phyloP scores from a whole-genome alignment of 2,329 filamentous ascomycete genomes.

The Zasmidium citrigriseum region DNA sequence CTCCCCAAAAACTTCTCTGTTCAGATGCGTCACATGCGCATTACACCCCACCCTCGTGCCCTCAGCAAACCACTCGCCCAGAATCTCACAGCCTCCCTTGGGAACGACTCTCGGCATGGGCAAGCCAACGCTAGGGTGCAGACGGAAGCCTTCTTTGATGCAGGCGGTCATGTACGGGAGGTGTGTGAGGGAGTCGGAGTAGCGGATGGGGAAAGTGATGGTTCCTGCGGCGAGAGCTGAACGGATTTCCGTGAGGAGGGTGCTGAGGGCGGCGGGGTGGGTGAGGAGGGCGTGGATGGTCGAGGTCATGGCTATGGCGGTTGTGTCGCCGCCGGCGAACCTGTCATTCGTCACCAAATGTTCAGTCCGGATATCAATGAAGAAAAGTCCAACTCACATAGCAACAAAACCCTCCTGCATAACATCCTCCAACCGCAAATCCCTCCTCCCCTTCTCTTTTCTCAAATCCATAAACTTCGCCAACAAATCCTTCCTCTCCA shows the following conservation, averaged over 20 bases:
- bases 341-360: too few relatives aligned
- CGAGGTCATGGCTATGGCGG: neutral
- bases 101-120: conserved; percentile 42
- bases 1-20: conserved; percentile 33
- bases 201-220: neutral
- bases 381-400: neutral
- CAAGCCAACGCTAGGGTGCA: conserved; percentile 46
- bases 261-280: neutral
- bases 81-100: conserved; percentile 37
- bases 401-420: neutral
- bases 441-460: conserved; percentile 13
- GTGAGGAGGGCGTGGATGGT: neutral
- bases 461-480: conserved; percentile 18
- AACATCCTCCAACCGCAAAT: neutral
- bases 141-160: conserved; percentile 48
- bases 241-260: conserved; percentile 3
- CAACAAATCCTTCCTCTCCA: conserved; percentile 10
- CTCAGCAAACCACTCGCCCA: conserved; percentile 35
- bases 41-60: conserved; percentile 35
- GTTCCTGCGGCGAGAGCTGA: neutral
- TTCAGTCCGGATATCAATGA: neutral
- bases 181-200: conserved; percentile 30
- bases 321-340: neutral
- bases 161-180: conserved; percentile 45
- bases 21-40: conserved; percentile 36